A percentile compares a stretch with the other conserved stretches of the same genome.
Evolutionary conservation across 2,329 filamentous ascomycete species (phyloP).

Genomic region (Diaporthe australafricana): DNA sequence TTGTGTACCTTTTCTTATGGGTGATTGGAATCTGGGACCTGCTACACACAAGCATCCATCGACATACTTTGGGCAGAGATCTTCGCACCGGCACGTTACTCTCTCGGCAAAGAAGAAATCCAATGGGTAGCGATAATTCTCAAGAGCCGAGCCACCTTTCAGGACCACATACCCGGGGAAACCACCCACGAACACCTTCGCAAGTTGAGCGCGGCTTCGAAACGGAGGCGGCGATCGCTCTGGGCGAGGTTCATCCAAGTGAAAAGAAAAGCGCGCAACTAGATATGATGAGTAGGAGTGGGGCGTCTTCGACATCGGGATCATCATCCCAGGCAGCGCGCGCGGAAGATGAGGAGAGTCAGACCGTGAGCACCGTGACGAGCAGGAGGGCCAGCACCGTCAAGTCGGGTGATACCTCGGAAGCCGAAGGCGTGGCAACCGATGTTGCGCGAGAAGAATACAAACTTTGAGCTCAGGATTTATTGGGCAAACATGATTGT

Average conservation of each 20-base stretch:
- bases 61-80: conserved; percentile 25
- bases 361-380: conserved; percentile 7
- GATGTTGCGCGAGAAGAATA: not conserved
- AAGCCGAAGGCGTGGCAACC: not conserved
- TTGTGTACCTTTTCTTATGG: conserved; percentile 53
- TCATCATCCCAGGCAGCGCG: not conserved
- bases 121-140: not conserved
- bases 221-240: not conserved
- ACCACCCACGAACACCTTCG: conserved; percentile 5
- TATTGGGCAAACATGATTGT: not conserved
- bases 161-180: not conserved
- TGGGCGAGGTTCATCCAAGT: conserved; percentile 1
- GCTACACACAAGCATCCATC: conserved; percentile 27
- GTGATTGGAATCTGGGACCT: conserved; percentile 43
- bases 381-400: conserved; percentile 26
- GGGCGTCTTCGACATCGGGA: conserved; percentile 15
- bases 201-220: not conserved
- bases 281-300: not conserved
- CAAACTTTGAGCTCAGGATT: not conserved
- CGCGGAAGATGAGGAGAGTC: not conserved
- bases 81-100: not conserved
- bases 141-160: not conserved
- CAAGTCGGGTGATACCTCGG: not conserved
- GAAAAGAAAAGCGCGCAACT: not conserved
- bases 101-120: not conserved